Base-by-base conservation (phyloP, 495 filamentous ascomycete genomes). In the Cryomyces minteri region DNA sequence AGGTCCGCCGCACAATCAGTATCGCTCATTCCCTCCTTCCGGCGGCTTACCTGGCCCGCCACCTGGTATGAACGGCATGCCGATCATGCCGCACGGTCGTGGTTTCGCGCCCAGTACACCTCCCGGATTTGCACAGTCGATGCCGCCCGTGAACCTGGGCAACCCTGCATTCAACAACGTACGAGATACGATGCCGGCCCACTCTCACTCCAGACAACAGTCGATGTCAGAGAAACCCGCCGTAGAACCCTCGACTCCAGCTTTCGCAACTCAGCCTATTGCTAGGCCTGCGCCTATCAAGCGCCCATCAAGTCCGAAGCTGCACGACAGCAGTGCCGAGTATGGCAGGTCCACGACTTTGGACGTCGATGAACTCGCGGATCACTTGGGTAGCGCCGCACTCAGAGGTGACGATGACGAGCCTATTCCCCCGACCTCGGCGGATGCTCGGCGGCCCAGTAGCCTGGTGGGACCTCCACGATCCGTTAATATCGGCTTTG, bases 351-450 rank as follows among this genome's bases (percentile, higher is more conserved):
- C 39, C 62, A 53, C 42, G 38, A 65, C 61, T 44, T 51, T 52
- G 10, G 72, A 82, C 45, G 54, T 82, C 33, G 85, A 94, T 45
- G 76, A 87, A 44, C 65, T 92, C 40, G 82, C 75, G 46, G 71
- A 77, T 42, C 84, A 88, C 57, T 71, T 98, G n/a, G 92, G 90
- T 7, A 94, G 88, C 62, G 87, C 80, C 58, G 88, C 88, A 6
- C 66, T 98, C n/a, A 67, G 95, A 34, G 88, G 92, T 53, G 87
- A 92, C 56, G 72, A 67, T 12, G 76, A 85, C 47, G 71, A 69
- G 41, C 62, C 69, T 28, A 59, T 68, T 41, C 51, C 66, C 12
- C 61, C 65, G 8, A 62, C 62, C 33, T n/a, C 54, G 59, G 42
- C 36, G 4, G 49, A 55, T 14, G 32, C 51, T 33, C 43, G 65